Conservation (phyloP, 257 asterid species). For the Nicotiana paniculata region DNA sequence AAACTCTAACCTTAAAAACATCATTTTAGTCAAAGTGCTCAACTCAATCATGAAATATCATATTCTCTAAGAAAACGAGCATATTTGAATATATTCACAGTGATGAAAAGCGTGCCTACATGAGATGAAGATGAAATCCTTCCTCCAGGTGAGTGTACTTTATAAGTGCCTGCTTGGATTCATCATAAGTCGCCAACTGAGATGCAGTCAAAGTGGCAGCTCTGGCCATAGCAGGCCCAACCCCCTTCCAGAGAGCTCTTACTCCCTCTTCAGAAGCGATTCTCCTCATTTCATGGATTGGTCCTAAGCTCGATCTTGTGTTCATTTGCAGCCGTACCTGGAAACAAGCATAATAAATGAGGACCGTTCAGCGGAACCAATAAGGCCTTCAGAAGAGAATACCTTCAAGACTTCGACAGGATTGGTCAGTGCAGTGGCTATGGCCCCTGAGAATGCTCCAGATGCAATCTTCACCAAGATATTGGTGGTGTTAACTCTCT, state of each 20-base stretch:
- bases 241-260: conserved; percentile 90
- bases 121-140: conserved; percentile 84
- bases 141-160: conserved; percentile 83
- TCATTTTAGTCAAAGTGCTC: not conserved
- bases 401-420: conserved; percentile 94
- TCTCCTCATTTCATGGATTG: conserved; percentile 52
- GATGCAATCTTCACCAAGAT: conserved; percentile 94
- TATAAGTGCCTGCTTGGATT: conserved; percentile 76
- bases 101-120: conserved; percentile 38
- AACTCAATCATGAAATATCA: not conserved
- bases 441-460: conserved; percentile 95
- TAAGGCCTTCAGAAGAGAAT: conserved; percentile 13
- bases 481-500: too few species aligned
- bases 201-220: conserved; percentile 94
- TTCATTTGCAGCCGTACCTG: conserved; percentile 88
- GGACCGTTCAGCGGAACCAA: conserved; percentile 6
- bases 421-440: conserved; percentile 90
- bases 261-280: conserved; percentile 76
- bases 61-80: not conserved
- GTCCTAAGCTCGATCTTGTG: conserved; percentile 36
- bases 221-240: conserved; percentile 91
- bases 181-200: conserved; percentile 84
- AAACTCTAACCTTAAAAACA: not conserved
- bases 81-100: not conserved
- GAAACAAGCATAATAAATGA: conserved; percentile 21